Percentiles rank a stretch among this genome's conserved stretches.
These are phyloP conservation scores for Cucumis melo DNA, from an alignment of 306 rosid genomes.

Conservation along the genomic window DNA sequence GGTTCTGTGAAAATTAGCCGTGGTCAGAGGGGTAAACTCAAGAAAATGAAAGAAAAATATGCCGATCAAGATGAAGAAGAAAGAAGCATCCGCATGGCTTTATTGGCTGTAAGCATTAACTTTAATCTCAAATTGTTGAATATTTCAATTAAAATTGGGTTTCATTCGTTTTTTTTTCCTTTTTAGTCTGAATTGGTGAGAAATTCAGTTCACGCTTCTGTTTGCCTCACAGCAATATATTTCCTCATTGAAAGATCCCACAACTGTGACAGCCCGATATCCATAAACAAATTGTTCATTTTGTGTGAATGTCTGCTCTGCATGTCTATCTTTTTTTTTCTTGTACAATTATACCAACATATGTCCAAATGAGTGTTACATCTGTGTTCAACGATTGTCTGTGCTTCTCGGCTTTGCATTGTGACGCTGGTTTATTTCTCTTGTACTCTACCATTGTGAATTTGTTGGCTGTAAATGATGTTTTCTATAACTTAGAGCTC, in stretches of 20 bases:
- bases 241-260: background rate
- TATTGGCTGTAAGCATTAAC: slow-evolving; percentile 75
- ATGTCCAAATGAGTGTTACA: background rate
- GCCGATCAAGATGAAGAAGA: slow-evolving; percentile 98
- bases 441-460: background rate
- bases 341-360: background rate
- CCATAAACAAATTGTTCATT: background rate
- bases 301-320: background rate
- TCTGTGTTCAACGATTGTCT: no score
- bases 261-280: background rate
- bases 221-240: background rate
- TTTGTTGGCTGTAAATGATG: background rate
- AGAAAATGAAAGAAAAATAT: slow-evolving; percentile 90
- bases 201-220: background rate
- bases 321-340: background rate
- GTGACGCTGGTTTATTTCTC: background rate
- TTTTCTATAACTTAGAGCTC: background rate
- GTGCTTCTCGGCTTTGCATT: background rate
- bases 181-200: background rate
- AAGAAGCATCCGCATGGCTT: slow-evolving; percentile 86
- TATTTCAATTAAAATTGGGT: background rate
- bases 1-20: slow-evolving; percentile 60
- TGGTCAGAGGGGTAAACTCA: slow-evolving; percentile 78
- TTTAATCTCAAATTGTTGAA: background rate
- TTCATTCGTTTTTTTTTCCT: no score